Conservation (phyloP, 345 rosid species). For the Abelmoschus esculentus region DNA sequence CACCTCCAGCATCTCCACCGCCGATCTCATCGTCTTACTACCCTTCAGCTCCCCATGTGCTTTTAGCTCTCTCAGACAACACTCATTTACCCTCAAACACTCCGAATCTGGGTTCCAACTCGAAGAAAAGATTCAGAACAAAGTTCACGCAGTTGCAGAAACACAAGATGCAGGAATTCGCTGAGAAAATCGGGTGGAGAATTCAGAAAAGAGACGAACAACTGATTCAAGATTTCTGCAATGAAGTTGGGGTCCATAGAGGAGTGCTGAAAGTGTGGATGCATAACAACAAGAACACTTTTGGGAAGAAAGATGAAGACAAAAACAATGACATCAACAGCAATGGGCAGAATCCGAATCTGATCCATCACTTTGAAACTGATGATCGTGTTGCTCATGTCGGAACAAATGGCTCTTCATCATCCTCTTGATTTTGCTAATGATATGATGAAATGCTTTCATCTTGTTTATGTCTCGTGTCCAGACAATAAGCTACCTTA, state of each 20-base stretch:
- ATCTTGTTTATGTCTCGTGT: too few species aligned
- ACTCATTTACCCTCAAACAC: background rate
- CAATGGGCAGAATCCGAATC: constrained; percentile 12
- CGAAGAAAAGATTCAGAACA: constrained; percentile 55
- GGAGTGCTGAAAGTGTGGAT: constrained; percentile 85
- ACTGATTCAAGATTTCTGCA: constrained; percentile 29
- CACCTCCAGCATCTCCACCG: constrained; percentile 57
- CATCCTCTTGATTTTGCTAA: constrained; percentile 22
- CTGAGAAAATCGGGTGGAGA: constrained; percentile 78
- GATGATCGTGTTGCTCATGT: constrained; percentile 16
- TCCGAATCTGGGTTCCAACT: constrained; percentile 7
- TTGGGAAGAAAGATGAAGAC: constrained; percentile 48
- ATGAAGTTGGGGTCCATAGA: constrained; percentile 29
- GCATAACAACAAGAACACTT: constrained; percentile 28
- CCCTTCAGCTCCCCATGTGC: constrained; percentile 72
- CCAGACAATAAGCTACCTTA: too few species aligned
- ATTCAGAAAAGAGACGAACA: constrained; percentile 76
- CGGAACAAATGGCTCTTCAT: constrained; percentile 42
- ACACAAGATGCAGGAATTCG: constrained; percentile 57
- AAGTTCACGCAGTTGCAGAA: constrained; percentile 63
- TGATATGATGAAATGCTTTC: too few species aligned
- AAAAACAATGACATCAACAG: constrained; percentile 5
- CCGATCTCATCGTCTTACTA: constrained; percentile 75
- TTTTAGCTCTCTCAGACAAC: constrained; percentile 47
- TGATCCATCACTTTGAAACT: constrained; percentile 24